These are phyloP conservation scores for Penicillium odoratum DNA, from an alignment of 495 filamentous ascomycete species.

Conservation along the genomic window DNA sequence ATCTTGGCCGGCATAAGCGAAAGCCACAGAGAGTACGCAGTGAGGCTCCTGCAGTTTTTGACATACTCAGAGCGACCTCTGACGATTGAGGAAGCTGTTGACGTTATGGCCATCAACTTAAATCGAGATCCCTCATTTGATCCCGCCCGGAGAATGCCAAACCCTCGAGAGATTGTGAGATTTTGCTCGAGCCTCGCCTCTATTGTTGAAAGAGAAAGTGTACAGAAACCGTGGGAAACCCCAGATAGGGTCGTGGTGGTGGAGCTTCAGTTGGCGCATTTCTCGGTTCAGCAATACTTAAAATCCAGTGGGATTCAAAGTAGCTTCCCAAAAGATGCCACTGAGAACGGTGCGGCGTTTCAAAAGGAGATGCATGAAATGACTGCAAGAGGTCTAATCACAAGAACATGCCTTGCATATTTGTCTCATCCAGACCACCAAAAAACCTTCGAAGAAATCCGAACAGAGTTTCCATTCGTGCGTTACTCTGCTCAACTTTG, in stretches of 20 bases:
- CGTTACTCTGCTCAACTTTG: too few species aligned
- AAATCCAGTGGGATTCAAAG: neutral
- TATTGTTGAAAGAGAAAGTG: neutral
- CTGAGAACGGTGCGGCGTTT: too few species aligned
- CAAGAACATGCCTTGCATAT: too few species aligned
- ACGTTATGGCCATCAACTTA: neutral
- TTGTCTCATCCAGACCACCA: too few species aligned
- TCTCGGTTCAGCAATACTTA: neutral
- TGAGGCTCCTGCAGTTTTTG: constrained; percentile 1
- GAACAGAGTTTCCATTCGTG: too few species aligned
- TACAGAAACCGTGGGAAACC: neutral
- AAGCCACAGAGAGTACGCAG: neutral
- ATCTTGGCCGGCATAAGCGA: neutral
- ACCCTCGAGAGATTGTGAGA: neutral
- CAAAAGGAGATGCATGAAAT: too few species aligned
- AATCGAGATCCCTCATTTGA: neutral
- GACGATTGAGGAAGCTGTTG: neutral
- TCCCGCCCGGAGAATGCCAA: neutral
- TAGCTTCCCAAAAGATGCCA: too few species aligned
- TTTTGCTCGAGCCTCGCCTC: neutral
- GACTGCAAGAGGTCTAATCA: too few species aligned
- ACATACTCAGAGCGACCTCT: neutral
- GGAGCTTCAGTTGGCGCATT: neutral
- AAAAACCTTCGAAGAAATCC: too few species aligned
- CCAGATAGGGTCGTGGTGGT: neutral